Evolutionary conservation across 306 rosid species (phyloP).

Genomic region (Ormosia semicastrata): DNA sequence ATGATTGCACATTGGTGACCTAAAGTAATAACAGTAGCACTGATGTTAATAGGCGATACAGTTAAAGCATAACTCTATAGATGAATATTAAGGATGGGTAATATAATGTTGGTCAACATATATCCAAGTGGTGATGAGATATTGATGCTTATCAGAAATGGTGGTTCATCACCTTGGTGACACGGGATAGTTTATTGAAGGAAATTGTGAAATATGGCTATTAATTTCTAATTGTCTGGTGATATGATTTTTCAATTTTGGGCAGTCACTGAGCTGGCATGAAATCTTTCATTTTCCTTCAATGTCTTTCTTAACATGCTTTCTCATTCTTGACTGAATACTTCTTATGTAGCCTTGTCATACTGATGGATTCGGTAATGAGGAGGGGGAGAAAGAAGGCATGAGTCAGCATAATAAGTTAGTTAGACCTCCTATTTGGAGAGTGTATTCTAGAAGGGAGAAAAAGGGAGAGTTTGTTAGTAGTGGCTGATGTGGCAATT

Average conservation of each 20-base stretch:
- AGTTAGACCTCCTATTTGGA: too few relatives aligned
- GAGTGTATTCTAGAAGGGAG: too few relatives aligned
- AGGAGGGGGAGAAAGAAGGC: too few relatives aligned
- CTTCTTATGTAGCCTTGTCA: background rate
- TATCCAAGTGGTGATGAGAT: background rate
- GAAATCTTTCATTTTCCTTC: background rate
- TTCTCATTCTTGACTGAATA: background rate
- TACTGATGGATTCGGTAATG: background rate
- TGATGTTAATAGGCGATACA: constrained; percentile 15
- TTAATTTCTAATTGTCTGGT: constrained; percentile 1
- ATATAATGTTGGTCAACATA: constrained; percentile 14
- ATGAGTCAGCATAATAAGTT: too few relatives aligned
- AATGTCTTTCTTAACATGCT: background rate
- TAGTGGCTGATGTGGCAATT: too few relatives aligned
- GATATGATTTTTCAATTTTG: background rate
- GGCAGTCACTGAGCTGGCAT: background rate
- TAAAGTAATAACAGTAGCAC: background rate
- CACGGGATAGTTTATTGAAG: background rate
- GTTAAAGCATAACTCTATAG: background rate
- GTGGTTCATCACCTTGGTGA: background rate
- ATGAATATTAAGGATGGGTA: background rate
- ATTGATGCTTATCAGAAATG: constrained; percentile 2
- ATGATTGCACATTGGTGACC: constrained; percentile 6
- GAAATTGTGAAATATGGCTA: constrained; percentile 4
- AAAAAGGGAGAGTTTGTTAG: too few relatives aligned